These are phyloP conservation scores for Tricholoma hemisulphureum DNA, from an alignment of 768 basidiomycete genomes.

Conservation along the genomic window DNA sequence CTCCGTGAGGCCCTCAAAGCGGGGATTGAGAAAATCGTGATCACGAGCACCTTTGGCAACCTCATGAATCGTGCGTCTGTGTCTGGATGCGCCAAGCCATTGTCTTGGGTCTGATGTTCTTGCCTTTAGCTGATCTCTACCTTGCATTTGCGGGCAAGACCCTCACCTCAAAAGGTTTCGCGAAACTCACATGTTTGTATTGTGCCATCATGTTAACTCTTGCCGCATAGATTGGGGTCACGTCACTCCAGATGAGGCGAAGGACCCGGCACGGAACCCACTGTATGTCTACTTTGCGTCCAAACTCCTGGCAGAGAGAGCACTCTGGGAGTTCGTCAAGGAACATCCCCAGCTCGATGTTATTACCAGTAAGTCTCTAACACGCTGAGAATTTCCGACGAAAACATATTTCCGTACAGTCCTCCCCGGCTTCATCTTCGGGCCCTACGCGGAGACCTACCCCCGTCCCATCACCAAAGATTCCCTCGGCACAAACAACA, in stretches of 20 bases:
- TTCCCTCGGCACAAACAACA: slow-evolving; percentile 30
- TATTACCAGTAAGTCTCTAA: slow-evolving; percentile 33
- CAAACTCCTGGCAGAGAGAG: slow-evolving; percentile 41
- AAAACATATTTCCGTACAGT: no score
- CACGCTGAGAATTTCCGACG: background rate
- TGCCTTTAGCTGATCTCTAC: slow-evolving; percentile 20
- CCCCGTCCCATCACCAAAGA: slow-evolving; percentile 25
- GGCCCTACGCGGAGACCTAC: slow-evolving; percentile 33
- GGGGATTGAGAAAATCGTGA: slow-evolving; percentile 30
- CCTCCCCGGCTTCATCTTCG: slow-evolving; percentile 37
- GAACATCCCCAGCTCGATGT: slow-evolving; percentile 27
- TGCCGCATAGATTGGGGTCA: slow-evolving; percentile 33
- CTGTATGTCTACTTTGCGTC: slow-evolving; percentile 39
- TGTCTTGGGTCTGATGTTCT: background rate
- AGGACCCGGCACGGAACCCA: slow-evolving; percentile 24
- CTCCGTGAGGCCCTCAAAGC: slow-evolving; percentile 26
- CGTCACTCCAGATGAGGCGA: slow-evolving; percentile 30
- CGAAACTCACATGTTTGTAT: background rate
- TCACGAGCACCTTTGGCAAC: slow-evolving; percentile 34
- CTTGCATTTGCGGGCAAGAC: slow-evolving; percentile 23
- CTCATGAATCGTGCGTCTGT: slow-evolving; percentile 27
- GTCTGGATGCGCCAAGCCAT: background rate
- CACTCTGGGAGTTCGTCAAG: slow-evolving; percentile 37
- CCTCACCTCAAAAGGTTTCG: slow-evolving; percentile 22
- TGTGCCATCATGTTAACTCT: background rate